Conservation (phyloP, 805 yeast species). For the Metschnikowia chrysomelidarum region DNA sequence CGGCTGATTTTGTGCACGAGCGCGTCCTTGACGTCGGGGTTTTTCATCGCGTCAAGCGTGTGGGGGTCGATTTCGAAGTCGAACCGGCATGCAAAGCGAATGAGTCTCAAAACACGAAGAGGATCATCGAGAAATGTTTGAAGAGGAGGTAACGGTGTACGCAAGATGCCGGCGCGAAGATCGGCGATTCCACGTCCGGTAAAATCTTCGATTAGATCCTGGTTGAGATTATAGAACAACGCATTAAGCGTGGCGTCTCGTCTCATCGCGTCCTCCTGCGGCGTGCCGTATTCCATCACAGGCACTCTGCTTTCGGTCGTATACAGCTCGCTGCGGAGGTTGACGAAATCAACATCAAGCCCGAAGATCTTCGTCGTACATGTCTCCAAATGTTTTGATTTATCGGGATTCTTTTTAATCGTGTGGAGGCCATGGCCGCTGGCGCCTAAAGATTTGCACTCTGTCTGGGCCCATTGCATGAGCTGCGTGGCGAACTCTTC, state of each 20-base stretch:
- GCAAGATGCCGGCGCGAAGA: conserved; percentile 61
- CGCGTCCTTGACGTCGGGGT: conserved; percentile 52
- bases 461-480: conserved; percentile 42
- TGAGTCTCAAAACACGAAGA: conserved; percentile 76
- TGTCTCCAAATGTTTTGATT: conserved; percentile 94
- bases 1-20: conserved; percentile 75
- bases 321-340: conserved; percentile 83
- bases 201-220: conserved; percentile 74
- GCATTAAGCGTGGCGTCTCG: conserved; percentile 97
- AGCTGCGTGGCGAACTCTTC: conserved; percentile 76
- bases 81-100: conserved; percentile 82
- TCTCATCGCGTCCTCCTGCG: conserved; percentile 85
- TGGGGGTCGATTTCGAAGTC: conserved; percentile 60
- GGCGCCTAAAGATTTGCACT: conserved; percentile 28
- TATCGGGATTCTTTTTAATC: conserved; percentile 90
- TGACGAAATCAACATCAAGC: conserved; percentile 90
- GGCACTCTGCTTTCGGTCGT: conserved; percentile 88
- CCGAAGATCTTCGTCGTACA: conserved; percentile 87
- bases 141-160: conserved; percentile 85
- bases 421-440: conserved; percentile 55
- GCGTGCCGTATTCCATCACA: conserved; percentile 76
- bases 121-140: conserved; percentile 95
- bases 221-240: conserved; percentile 76
- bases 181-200: conserved; percentile 78
- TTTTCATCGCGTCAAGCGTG: conserved; percentile 64